These are phyloP conservation scores for Meripilus lineatus DNA, from an alignment of 1,284 basidiomycete genomes.

Conservation along the genomic window DNA sequence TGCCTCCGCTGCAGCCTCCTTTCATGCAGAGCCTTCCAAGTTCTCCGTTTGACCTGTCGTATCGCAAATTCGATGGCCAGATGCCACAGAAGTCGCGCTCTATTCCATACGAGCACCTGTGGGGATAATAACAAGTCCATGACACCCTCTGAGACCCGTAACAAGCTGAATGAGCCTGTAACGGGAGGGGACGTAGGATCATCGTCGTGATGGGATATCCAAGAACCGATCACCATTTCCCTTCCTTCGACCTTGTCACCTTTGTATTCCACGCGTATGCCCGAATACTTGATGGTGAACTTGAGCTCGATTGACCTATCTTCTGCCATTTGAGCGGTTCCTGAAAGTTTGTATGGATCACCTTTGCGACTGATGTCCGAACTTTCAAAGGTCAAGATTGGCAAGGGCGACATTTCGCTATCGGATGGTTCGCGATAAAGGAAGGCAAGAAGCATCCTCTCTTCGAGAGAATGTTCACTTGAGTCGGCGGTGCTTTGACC, in stretches of 20 bases:
- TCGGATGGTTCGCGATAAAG: no score
- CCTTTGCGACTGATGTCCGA: slow-evolving; percentile 9
- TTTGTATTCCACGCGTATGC: not conserved
- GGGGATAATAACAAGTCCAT: slow-evolving; percentile 7
- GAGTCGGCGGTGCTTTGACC: no score
- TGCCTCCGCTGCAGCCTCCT: no score
- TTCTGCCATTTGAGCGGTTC: not conserved
- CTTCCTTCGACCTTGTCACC: not conserved
- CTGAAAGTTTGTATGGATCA: slow-evolving; percentile 5
- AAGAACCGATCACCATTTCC: no score
- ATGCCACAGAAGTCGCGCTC: slow-evolving; percentile 7
- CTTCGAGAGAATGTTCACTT: not conserved
- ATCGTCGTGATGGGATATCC: no score
- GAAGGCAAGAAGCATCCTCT: not conserved
- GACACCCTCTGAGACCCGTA: not conserved
- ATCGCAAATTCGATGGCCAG: no score
- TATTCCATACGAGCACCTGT: slow-evolving; percentile 1
- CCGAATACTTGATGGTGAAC: not conserved
- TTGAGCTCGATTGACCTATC: slow-evolving; percentile 4
- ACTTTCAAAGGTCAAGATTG: no score
- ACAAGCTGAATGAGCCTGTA: no score
- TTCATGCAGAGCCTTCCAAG: no score
- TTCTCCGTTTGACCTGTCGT: no score
- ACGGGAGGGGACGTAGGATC: no score
- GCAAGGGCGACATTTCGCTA: no score